Evolutionary conservation across 768 basidiomycete genomes (phyloP).

Genomic region (Naganishia vishniacii): DNA sequence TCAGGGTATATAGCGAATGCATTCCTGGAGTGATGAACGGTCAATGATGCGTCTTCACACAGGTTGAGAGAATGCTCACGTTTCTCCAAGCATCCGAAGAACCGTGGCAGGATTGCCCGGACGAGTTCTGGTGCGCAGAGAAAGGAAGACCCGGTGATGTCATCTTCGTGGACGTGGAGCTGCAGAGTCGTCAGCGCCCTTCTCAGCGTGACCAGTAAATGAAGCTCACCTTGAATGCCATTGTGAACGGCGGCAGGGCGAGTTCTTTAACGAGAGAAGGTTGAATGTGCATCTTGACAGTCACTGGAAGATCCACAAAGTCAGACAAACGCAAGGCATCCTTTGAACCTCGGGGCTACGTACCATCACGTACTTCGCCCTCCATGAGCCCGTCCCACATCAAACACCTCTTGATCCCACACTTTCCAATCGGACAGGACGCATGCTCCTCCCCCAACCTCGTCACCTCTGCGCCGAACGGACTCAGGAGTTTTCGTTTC

Average conservation of each 20-base stretch:
- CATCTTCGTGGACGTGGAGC: constrained; percentile 27
- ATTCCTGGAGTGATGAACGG: constrained; percentile 6
- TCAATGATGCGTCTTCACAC: neutral
- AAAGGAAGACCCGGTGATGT: constrained; percentile 19
- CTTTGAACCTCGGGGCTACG: neutral
- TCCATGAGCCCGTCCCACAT: constrained; percentile 22
- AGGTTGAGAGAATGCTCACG: constrained; percentile 7
- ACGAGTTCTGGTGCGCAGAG: constrained; percentile 28
- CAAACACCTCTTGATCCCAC: constrained; percentile 20
- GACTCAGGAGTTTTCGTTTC: neutral
- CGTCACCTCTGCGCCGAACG: neutral
- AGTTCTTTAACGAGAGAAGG: constrained; percentile 4
- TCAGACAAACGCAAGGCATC: neutral
- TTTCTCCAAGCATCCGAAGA: constrained; percentile 17
- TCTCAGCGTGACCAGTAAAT: too few relatives aligned
- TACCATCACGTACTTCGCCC: constrained; percentile 11
- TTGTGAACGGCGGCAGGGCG: constrained; percentile 8
- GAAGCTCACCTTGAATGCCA: constrained; percentile 12
- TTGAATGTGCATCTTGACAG: constrained; percentile 15
- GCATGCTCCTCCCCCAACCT: constrained; percentile 13
- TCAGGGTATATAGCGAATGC: constrained; percentile 29
- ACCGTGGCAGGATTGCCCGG: constrained; percentile 22
- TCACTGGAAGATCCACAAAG: neutral
- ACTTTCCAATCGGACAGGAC: constrained; percentile 20
- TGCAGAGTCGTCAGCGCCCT: neutral